Base-by-base conservation (phyloP, 495 filamentous ascomycete species). In the Penicillium longicatenatum region DNA sequence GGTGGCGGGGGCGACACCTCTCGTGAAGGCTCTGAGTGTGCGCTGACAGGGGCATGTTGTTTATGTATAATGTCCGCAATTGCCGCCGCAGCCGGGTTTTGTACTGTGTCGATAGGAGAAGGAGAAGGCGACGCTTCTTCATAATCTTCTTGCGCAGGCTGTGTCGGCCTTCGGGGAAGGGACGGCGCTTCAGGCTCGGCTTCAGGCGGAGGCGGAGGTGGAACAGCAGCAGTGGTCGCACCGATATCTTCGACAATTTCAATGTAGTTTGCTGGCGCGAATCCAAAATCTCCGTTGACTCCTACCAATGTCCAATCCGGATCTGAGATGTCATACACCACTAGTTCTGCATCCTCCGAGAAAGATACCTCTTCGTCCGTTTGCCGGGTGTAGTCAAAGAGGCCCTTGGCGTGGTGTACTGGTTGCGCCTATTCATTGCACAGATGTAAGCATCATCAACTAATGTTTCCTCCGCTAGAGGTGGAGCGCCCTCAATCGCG, bases 321-420 rank as follows among this genome's bases (percentile, higher is more conserved):
- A 74, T 98, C 94, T 8, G 90, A 88, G 12, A 80, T 87, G 66
- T 99, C 94, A 69, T 90, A 98, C 29, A 98, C 91, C 50, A 87
- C 74, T 41, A 99, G 78, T 50, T 84, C 73, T 24, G 89, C 86
- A 73, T 97, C 92, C 79, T 99, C 93, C 43, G 89, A 83, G 70
- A 99, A 97, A 24, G 93, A 97, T 24, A 99, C 80, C 75, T 99
- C 94, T 71, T 98, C 94, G 67, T 99, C 95, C 47, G 94, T 99
- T 75, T 99, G 94, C 53, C 92, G 83, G 35, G 89, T 91, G 73
- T 99, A 99, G 70, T 98, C 95, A 77, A 93, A 99, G 35, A 98
- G 83, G 42, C 93, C 90, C 73, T 88, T 91, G 20, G 92, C 93
- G 56, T 86, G 76, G 49, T 84, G 79, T 52, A 81, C 76, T 19